phyloP scores from a whole-genome alignment of 2,329 filamentous ascomycete genomes.

The Aphanocladium album region DNA sequence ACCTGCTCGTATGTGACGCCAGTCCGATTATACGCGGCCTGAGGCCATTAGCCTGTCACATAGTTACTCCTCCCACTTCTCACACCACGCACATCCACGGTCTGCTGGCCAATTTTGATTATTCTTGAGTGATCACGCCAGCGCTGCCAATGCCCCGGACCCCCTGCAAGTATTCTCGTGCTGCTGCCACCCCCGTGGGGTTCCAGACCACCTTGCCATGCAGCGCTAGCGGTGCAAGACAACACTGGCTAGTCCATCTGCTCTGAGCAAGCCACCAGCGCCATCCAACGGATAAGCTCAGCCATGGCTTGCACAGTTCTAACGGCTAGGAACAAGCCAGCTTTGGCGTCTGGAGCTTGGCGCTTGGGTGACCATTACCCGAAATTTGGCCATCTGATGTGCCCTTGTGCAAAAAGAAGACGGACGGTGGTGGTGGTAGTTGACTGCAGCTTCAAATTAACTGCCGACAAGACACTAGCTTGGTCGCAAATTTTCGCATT shows the following conservation, averaged over 20 bases:
- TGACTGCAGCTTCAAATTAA: background rate
- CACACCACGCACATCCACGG: background rate
- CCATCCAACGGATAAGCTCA: constrained; percentile 14
- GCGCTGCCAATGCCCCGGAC: constrained; percentile 1
- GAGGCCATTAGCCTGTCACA: background rate
- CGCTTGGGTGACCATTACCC: background rate
- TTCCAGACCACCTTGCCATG: constrained; percentile 1
- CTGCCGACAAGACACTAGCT: constrained; percentile 1
- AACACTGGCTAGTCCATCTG: background rate
- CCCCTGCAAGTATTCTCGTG: background rate
- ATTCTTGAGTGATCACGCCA: background rate
- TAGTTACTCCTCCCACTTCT: no score
- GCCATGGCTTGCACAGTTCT: constrained; percentile 11
- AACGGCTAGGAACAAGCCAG: constrained; percentile 11
- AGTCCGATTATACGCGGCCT: constrained; percentile 2
- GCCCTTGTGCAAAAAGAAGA: background rate
- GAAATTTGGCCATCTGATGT: background rate
- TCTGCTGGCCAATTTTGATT: constrained; percentile 1
- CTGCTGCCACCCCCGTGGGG: constrained; percentile 12
- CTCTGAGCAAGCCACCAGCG: constrained; percentile 12
- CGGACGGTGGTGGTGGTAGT: background rate
- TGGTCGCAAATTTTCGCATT: background rate
- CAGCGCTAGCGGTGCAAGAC: constrained; percentile 6
- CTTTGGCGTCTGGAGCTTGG: constrained; percentile 7
- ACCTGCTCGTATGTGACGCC: background rate